Conservation (phyloP, 306 rosid genomes). For the Rosa chinensis region DNA sequence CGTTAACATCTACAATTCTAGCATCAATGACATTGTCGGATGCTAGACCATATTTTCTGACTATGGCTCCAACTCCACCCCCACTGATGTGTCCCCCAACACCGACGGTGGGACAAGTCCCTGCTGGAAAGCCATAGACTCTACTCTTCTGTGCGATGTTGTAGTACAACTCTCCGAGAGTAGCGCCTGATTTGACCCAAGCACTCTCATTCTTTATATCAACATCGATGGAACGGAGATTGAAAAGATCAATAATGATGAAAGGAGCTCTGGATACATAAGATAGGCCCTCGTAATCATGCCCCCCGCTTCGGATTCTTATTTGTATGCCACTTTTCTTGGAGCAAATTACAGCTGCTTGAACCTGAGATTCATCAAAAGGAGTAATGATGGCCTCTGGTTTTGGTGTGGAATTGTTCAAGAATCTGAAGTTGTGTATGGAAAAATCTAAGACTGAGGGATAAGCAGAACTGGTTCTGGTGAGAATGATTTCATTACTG, state of each 20-base stretch:
- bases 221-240: constrained; percentile 21
- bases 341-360: constrained; percentile 24
- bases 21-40: constrained; percentile 67
- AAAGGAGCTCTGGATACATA: constrained; percentile 19
- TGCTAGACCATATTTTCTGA: constrained; percentile 61
- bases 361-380: constrained; percentile 20
- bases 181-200: constrained; percentile 30
- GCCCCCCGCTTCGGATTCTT: constrained; percentile 34
- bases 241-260: constrained; percentile 25
- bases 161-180: constrained; percentile 33
- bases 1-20: constrained; percentile 42
- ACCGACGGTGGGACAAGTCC: constrained; percentile 29
- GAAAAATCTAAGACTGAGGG: constrained; percentile 34
- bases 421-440: constrained; percentile 44
- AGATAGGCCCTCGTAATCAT: constrained; percentile 37
- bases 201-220: constrained; percentile 14
- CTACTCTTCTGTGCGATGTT: constrained; percentile 22
- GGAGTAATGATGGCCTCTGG: constrained; percentile 45
- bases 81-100: constrained; percentile 18
- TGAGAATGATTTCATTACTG: constrained; percentile 4
- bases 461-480: constrained; percentile 30
- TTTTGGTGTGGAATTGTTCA: constrained; percentile 32
- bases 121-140: constrained; percentile 31
- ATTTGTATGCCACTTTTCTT: background rate
- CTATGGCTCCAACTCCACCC: constrained; percentile 21